Evolutionary conservation across 805 yeast genomes (phyloP).

Genomic region (Monosporozyma solicola): DNA sequence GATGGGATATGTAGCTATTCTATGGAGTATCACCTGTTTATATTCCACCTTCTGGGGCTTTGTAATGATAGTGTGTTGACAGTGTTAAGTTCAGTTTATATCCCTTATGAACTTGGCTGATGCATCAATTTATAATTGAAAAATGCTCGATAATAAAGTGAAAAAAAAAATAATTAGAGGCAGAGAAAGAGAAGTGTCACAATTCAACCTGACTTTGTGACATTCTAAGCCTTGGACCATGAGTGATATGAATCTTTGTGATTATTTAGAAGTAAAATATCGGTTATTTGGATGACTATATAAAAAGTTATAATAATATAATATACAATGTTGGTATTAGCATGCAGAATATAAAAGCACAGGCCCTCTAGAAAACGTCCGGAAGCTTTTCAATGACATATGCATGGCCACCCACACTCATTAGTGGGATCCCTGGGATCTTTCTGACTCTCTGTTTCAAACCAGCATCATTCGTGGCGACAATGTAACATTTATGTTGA

Average conservation of each 20-base stretch:
- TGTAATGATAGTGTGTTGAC: too few species aligned
- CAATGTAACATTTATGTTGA: constrained; percentile 94
- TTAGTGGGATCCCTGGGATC: constrained; percentile 92
- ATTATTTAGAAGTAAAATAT: background rate
- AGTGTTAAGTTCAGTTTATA: too few species aligned
- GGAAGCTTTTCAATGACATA: constrained; percentile 93
- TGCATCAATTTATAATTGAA: too few species aligned
- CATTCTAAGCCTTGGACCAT: too few species aligned
- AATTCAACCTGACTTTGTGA: too few species aligned
- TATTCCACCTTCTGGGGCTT: too few species aligned
- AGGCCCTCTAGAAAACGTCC: constrained; percentile 62
- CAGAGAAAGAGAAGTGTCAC: too few species aligned
- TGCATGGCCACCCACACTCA: constrained; percentile 92
- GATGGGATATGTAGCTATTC: background rate
- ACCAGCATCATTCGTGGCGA: constrained; percentile 97
- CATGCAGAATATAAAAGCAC: background rate
- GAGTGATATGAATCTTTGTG: too few species aligned
- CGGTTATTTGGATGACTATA: background rate
- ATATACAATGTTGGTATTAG: background rate
- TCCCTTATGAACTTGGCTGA: too few species aligned
- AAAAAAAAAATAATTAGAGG: too few species aligned
- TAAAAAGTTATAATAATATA: background rate
- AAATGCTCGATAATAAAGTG: too few species aligned
- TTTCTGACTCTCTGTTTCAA: constrained; percentile 88
- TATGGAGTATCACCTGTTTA: too few species aligned